Base-by-base conservation (phyloP, 1,284 basidiomycete species). In the Cutaneotrichosporon curvatum region DNA sequence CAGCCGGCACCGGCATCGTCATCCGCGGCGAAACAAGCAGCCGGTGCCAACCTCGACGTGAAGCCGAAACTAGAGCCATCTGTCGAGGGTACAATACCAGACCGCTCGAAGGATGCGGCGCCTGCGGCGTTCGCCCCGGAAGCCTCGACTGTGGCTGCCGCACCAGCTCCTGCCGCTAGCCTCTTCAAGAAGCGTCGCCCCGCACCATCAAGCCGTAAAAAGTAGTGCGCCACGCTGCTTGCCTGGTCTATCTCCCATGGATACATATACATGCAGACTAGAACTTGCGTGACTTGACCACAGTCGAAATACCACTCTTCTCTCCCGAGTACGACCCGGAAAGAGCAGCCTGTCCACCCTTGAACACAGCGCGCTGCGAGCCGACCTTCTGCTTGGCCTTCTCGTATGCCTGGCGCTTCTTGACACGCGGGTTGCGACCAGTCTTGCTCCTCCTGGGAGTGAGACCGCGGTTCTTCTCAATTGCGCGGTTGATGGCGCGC, bases 351-450 rank as follows among this genome's bases (percentile, higher is more conserved):
- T 86, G 74, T 28, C 88, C 87, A 51, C 88, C 88, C 69, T 86
- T 91, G 79, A 82, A 95, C 21, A 90, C 79, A 18, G 89, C 82
- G 67, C 87, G 84, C 71, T 91, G 87, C 23, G 85, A 89, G 21
- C 82, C 76, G 16, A 95, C 76, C 72, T 84, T 89, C 76, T 86
- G 88, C 77, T 92, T 86, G 51, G 90, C 91, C 73, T 94, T 85
- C 63, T 91, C 90, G 76, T 84, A 96, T 63, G 81, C 84, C 70
- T 84, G 78, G 40, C 87, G 80, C 72, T 96, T 96, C 80, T 95
- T 96, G 72, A 96, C 90, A 59, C 91, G 82, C 25, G 91, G 90
- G 73, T 96, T 96, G 57, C 90, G 86, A 33, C 88, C 86, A 45
- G 72, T 64, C 73, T 95, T 95, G 41, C 83, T 75, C 43, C 91